Evolutionary conservation across 2,329 filamentous ascomycete genomes (phyloP), one percentile per base, ranked within the genome.

Genomic region (Paraconiothyrium sp.): DNA sequence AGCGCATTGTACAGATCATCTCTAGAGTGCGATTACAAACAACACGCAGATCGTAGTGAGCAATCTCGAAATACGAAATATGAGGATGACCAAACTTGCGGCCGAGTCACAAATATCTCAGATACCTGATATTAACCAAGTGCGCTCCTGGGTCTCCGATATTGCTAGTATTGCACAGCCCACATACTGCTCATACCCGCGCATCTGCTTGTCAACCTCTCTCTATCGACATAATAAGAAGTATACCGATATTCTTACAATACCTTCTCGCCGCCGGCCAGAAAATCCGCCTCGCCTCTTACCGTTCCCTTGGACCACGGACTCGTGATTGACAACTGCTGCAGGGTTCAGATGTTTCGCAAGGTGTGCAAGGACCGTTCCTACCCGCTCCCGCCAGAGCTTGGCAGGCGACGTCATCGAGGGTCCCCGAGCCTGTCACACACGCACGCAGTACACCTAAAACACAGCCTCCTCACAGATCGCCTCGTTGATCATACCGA

Each of bases 361-460:
- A 55, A n/a, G 52, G 52, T 46, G 39, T 55, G 39, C 52, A 46
- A 55, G 27, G 52, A 34, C 27, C 50, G 35, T 24, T 32, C 30
- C 39, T 24, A 37, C 39, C 39, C 39, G 39, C 14, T 20, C 14
- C 39, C 39, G 39, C 14, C 10, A 35, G 27, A 20, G 39, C 52
- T 55, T 55, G 52, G 52, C 52, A 27, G 9, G 16, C 14, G 39
- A 55, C 52, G 52, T 55, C 52, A 55, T 55, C 52, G 37, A 55
- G 52, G 52, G 43, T 54, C 43, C 43, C 35, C 20, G 43, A 56
- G 54, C 54, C 54, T 47, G 54, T 47, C 30, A 27, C n/a, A 37
- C 13, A 16, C 32, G 30, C 30, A 47, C 32, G 43, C 41, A 37
- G 24, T 43, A 34, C 51, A 37, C n/a, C 41, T 47, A 35, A 37